Evolutionary conservation across 345 rosid species (phyloP), one percentile per base, ranked within the genome.

Genomic region (Melaleuca quinquenervia): DNA sequence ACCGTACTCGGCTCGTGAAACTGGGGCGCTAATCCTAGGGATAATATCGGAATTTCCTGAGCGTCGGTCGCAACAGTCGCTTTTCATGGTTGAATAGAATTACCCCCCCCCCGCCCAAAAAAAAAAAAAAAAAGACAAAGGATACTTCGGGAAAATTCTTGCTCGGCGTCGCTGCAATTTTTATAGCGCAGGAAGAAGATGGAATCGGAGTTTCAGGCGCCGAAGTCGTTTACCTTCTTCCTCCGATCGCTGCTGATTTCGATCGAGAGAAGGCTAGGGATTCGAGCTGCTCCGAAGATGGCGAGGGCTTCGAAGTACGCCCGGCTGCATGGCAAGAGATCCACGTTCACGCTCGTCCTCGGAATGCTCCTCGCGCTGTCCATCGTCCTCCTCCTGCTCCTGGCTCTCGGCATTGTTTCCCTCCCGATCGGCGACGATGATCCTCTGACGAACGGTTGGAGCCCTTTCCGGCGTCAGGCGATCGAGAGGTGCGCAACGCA

Each of bases 401-500:
- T 94, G 90, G 97, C 90, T 60, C 88, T 95, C 84, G 97, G 98
- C 50, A 90, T 94, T 83, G 91, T 95, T 88, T 94, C 95, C 83
- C 94, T 94, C 45, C 95, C 96, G 15, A 87, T 94, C 18, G 88
- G 87, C 83, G 85, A 83, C 85, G 94, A 91, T 13, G 95, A 90
- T 84, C 87, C 94, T 74, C n/a, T 88, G 76, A 88, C 92, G 0
- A 90, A 74, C 62, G 95, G 92, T 90, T 93, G 92, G 88, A 83
- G 90, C 90, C 89, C 94, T n/a, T 88, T 88, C 74, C 87, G 93
- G 85, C 97, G 98, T 85, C 91, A 88, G 88, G 87, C 90, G 2
- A 83, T 83, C 87, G 93, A 92, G 85, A 95, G 95, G 99, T 96
- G 2, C 51, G 55, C 48, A 32, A 62, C 27, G 32, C 70, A 36